Evolutionary conservation across 2,329 filamentous ascomycete species (phyloP), one percentile per base, ranked within the genome.

Genomic region (Colletotrichum magnum): DNA sequence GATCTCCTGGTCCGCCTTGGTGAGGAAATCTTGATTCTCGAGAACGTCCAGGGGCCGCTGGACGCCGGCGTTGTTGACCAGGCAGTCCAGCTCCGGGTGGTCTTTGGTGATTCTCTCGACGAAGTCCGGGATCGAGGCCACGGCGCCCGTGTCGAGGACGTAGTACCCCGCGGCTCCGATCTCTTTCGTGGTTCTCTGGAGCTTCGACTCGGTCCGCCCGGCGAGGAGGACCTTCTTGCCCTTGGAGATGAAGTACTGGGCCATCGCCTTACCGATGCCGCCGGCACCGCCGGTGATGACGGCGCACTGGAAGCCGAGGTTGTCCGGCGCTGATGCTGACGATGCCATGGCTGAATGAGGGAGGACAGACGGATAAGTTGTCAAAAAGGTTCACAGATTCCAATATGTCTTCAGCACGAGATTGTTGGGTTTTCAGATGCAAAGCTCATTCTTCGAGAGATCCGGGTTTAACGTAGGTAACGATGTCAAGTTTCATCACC

Each of bases 21-120:
- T 26, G 0, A 88, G 78, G 50, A 88, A 85, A 32, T 84, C 80
- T 0, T 77, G 73, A 24, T 81, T 80, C 47, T 78, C 76, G 7
- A 76, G 32, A 1, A 87, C 79, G 16, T 86, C 76, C 1, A 90
- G 80, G 0, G 86, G 88, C 2, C 86, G 78, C 74, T 90, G 87
- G 0, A 89, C 85, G 2, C 87, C 87, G 0, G 87, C 87, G 63
- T 90, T 89, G 78, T 89, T 90, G 74, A 90, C 79, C 0, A 90
- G 74, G 71, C 87, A 89, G 76, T 90, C 87, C 2, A 89, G 18
- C 5, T 69, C 66, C 2, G 74, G 86, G 72, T 89, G 84, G 6
- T 88, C 83, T 2, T 69, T 71, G 3, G 80, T 83, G 50, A 89
- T 74, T 16, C 79, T 80, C 50, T 80, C 65, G 61, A 85, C 77